Percentiles rank a stretch among this genome's conserved stretches.
Conservation (phyloP, 1,139 yeast genomes). For the Debaryomycetaceae sp. region DNA sequence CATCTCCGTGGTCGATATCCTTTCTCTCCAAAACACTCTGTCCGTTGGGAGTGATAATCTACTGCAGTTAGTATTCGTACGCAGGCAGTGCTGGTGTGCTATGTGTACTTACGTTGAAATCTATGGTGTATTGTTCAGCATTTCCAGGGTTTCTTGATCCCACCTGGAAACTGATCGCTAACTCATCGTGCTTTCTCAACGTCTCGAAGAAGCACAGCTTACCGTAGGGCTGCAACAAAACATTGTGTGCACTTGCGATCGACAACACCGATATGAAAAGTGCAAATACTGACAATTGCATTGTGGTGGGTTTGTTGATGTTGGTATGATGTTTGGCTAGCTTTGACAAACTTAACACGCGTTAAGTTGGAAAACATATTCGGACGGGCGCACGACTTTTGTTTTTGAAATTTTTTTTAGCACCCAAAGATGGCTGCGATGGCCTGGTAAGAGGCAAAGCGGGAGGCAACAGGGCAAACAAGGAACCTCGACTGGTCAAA, state of each 20-base stretch:
- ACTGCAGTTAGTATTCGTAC: conserved; percentile 10
- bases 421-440: not conserved
- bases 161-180: conserved; percentile 88
- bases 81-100: not conserved
- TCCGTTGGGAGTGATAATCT: conserved; percentile 59
- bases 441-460: not conserved
- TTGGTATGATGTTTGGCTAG: not conserved
- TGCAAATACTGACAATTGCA: conserved; percentile 4
- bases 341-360: not conserved
- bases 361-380: not conserved
- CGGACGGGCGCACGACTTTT: not conserved
- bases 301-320: not conserved
- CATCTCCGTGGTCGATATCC: conserved; percentile 79
- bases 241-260: conserved; percentile 63
- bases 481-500: no score
- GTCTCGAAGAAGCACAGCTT: conserved; percentile 86
- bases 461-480: not conserved
- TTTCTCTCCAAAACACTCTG: conserved; percentile 47
- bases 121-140: conserved; percentile 72
- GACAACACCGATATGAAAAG: conserved; percentile 10
- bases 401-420: conserved; percentile 2
- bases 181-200: conserved; percentile 77
- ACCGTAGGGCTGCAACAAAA: conserved; percentile 78
- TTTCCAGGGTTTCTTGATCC: conserved; percentile 85
- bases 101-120: conserved; percentile 49